Conservation (phyloP, 352 stramenopile species). For the Phytopythium boreale region DNA sequence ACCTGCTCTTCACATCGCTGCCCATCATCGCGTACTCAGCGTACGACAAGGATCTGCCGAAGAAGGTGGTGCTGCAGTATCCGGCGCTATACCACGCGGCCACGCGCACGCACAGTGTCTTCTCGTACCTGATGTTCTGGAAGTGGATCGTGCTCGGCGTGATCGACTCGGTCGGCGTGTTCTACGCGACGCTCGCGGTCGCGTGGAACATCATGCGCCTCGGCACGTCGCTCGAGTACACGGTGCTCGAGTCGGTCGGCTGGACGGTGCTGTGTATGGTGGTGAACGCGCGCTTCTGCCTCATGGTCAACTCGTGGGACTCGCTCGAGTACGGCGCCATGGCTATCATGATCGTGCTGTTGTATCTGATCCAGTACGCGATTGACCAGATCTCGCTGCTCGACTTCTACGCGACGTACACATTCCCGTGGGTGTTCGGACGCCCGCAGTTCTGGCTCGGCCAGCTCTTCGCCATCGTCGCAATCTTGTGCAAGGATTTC, state of each 20-base stretch:
- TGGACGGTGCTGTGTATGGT: constrained; percentile 81
- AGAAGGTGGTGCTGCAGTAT: constrained; percentile 56
- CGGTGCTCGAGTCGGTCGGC: constrained; percentile 56
- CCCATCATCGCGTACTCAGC: constrained; percentile 89
- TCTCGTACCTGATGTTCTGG: constrained; percentile 84
- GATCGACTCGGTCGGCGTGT: constrained; percentile 77
- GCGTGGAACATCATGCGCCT: constrained; percentile 59
- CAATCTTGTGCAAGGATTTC: constrained; percentile 64
- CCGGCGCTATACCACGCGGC: constrained; percentile 67
- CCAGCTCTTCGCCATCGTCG: constrained; percentile 65
- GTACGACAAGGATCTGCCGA: constrained; percentile 77
- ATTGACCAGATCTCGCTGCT: constrained; percentile 65
- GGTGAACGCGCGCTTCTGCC: constrained; percentile 71
- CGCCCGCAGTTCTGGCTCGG: constrained; percentile 69
- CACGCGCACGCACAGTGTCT: constrained; percentile 53
- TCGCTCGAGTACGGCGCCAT: constrained; percentile 54
- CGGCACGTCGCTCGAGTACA: constrained; percentile 54
- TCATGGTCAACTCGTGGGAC: constrained; percentile 85
- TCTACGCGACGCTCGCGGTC: constrained; percentile 47
- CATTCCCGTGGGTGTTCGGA: constrained; percentile 77
- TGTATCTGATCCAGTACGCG: constrained; percentile 69
- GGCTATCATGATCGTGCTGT: constrained; percentile 39
- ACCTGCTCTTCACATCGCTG: constrained; percentile 93
- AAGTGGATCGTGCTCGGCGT: constrained; percentile 78
- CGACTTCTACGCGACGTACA: constrained; percentile 62